Percentiles rank a stretch among this genome's conserved stretches.
These are phyloP conservation scores for Heimioporus sp. DNA, from an alignment of 768 basidiomycete species.

Conservation along the genomic window DNA sequence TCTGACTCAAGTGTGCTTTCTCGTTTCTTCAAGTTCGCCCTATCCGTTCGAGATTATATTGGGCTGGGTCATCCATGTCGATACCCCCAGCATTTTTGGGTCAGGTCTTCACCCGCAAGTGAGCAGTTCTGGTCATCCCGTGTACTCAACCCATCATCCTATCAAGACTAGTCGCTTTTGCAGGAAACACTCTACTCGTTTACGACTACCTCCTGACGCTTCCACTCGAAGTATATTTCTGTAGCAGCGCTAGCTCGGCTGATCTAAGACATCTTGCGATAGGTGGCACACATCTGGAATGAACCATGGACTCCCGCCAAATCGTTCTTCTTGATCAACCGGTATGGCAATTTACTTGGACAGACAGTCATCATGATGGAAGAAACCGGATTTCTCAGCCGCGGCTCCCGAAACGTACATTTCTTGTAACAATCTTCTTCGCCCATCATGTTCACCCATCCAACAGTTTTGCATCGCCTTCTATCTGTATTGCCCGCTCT, in stretches of 20 bases:
- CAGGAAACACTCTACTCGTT: constrained; percentile 20
- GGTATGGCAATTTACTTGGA: constrained; percentile 14
- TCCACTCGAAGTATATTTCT: constrained; percentile 27
- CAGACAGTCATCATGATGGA: constrained; percentile 20
- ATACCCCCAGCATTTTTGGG: background rate
- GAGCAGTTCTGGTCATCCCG: background rate
- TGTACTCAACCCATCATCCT: background rate
- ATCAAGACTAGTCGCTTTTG: constrained; percentile 8
- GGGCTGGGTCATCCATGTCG: too few species aligned
- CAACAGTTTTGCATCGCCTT: constrained; percentile 5
- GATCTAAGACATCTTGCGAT: constrained; percentile 2
- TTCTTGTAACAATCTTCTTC: constrained; percentile 7
- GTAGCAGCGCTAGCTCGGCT: constrained; percentile 23
- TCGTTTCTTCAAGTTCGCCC: too few species aligned
- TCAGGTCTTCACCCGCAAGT: background rate
- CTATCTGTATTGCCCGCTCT: background rate
- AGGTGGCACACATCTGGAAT: constrained; percentile 16
- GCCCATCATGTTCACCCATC: background rate
- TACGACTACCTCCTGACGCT: constrained; percentile 30
- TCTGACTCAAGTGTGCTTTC: too few species aligned
- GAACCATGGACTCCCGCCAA: too few species aligned
- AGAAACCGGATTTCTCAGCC: constrained; percentile 20
- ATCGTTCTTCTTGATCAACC: constrained; percentile 14
- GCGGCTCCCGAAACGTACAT: too few species aligned
- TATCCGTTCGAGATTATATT: too few species aligned